Evolutionary conservation across 345 rosid species (phyloP).

Genomic region (Lenwebbia sp.): DNA sequence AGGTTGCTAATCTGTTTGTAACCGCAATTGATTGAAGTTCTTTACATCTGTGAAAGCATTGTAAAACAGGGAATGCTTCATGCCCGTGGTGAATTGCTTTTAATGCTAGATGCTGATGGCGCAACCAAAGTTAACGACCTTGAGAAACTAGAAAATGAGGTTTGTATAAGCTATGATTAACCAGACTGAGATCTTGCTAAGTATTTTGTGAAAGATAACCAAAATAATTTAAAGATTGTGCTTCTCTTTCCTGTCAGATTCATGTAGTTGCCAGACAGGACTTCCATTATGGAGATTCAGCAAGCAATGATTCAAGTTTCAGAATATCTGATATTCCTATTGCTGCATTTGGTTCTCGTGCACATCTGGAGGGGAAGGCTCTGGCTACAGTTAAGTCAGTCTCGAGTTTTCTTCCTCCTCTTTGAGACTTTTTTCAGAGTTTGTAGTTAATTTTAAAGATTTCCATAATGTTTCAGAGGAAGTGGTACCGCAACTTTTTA

Average conservation of each 20-base stretch:
- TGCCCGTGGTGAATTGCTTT: conserved; percentile 91
- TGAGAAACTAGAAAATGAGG: conserved; percentile 96
- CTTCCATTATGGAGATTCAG: conserved; percentile 29
- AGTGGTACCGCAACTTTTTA: conserved; percentile 92
- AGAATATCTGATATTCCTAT: conserved; percentile 63
- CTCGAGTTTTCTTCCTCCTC: background rate
- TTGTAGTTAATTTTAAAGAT: conserved; percentile 12
- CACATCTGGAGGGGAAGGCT: conserved; percentile 96
- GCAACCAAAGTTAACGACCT: conserved; percentile 92
- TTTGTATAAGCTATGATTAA: conserved; percentile 8
- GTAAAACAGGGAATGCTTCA: conserved; percentile 98
- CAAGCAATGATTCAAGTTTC: conserved; percentile 20
- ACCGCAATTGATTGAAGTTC: conserved; percentile 37
- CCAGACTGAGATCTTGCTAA: background rate
- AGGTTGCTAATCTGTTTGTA: background rate
- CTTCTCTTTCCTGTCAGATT: conserved; percentile 53
- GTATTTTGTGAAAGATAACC: background rate
- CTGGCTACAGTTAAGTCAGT: conserved; percentile 72
- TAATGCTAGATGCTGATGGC: conserved; percentile 99
- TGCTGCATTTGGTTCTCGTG: conserved; percentile 95
- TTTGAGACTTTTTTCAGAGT: background rate
- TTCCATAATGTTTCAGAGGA: conserved; percentile 50
- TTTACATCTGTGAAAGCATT: conserved; percentile 69
- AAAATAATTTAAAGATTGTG: background rate
- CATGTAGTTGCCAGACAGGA: conserved; percentile 62